phyloP scores from a whole-genome alignment of 2,329 filamentous ascomycete species.

The Cytospora mali region DNA sequence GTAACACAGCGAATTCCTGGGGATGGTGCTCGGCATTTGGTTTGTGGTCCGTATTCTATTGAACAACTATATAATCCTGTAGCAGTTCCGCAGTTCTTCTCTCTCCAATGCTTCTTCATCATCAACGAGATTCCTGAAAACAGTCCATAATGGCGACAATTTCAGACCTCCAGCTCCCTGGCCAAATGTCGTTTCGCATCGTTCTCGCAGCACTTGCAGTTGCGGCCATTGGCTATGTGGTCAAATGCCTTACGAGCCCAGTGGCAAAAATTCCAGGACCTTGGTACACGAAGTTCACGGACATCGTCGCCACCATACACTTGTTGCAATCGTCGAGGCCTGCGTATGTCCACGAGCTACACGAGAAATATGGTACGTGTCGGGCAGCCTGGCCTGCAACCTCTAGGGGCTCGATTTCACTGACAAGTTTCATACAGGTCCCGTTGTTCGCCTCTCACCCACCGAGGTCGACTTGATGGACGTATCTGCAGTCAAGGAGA shows the following conservation, averaged over 20 bases:
- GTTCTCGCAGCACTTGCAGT: conserved; percentile 3
- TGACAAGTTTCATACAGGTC: conserved; percentile 20
- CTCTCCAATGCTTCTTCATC: not conserved
- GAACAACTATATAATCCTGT: too few species aligned
- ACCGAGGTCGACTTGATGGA: conserved; percentile 35
- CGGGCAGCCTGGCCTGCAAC: not conserved
- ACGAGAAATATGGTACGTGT: conserved; percentile 32
- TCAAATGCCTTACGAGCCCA: conserved; percentile 11
- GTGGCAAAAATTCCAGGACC: conserved; percentile 31
- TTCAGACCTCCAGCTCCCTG: not conserved
- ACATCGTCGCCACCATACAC: conserved; percentile 27
- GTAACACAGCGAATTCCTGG: too few species aligned
- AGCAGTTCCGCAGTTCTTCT: too few species aligned
- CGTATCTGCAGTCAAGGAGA: conserved; percentile 30
- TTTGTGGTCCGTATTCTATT: too few species aligned
- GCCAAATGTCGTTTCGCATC: not conserved
- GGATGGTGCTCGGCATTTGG: too few species aligned
- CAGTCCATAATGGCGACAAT: conserved; percentile 2
- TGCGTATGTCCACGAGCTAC: conserved; percentile 32
- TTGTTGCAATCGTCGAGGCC: conserved; percentile 27
- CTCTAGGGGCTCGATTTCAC: too few species aligned
- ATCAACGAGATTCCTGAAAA: not conserved
- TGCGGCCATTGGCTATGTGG: conserved; percentile 7
- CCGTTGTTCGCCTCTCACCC: conserved; percentile 35
- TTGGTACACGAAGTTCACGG: conserved; percentile 35